These are phyloP conservation scores for Geosiphon pyriformis DNA, from an alignment of 192 early-diverging fungal species.

Conservation along the genomic window DNA sequence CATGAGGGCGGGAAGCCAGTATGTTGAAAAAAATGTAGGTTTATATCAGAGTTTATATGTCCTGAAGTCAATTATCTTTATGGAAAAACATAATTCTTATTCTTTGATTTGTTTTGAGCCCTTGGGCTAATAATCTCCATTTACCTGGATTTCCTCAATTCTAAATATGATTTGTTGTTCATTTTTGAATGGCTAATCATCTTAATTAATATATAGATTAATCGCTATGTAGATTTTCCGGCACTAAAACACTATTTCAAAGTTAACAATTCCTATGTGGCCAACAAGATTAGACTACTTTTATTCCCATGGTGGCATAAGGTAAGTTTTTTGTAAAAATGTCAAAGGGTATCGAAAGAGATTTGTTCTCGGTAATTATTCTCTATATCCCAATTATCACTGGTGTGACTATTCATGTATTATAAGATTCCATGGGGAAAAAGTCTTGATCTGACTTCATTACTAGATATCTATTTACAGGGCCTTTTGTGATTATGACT, in stretches of 20 bases:
- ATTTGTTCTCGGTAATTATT: too few species aligned
- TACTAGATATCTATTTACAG: too few species aligned
- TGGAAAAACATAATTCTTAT: not conserved
- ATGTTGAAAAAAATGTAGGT: constrained; percentile 87
- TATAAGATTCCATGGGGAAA: too few species aligned
- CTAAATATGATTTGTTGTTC: too few species aligned
- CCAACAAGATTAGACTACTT: constrained; percentile 78
- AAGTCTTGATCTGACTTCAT: too few species aligned
- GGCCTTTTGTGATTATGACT: too few species aligned
- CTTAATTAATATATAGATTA: constrained; percentile 47
- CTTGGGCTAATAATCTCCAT: constrained; percentile 5
- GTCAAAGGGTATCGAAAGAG: too few species aligned
- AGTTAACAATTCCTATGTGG: constrained; percentile 90
- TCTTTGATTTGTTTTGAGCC: constrained; percentile 12
- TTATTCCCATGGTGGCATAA: constrained; percentile 88
- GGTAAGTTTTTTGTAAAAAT: constrained; percentile 36
- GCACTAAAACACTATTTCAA: constrained; percentile 91
- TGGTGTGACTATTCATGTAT: too few species aligned
- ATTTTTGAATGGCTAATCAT: not conserved
- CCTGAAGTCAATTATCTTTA: constrained; percentile 9
- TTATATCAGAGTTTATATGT: not conserved
- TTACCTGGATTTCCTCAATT: too few species aligned
- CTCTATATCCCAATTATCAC: too few species aligned
- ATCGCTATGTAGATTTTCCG: constrained; percentile 77
- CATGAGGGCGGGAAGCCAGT: constrained; percentile 75